A percentile compares a stretch with the other conserved stretches of the same genome.
Conservation (phyloP, 2,329 filamentous ascomycete species). For the Colletotrichum ledebouriae region DNA sequence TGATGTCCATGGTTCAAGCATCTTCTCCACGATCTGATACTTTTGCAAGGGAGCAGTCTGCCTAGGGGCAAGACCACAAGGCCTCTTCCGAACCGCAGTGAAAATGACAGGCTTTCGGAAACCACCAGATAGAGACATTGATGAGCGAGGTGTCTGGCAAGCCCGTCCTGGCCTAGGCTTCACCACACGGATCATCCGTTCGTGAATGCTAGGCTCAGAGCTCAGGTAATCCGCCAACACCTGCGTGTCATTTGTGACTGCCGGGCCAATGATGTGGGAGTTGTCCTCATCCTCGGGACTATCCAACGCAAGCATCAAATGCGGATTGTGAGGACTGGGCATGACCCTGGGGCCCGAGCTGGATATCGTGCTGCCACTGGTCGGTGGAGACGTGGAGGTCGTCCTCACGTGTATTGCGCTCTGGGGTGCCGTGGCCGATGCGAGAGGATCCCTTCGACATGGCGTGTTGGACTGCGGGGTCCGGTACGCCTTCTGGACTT, state of each 20-base stretch:
- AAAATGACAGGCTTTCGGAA: constrained; percentile 57
- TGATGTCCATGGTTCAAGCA: constrained; percentile 67
- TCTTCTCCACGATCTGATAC: constrained; percentile 69
- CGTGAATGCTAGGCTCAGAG: constrained; percentile 45
- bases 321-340: constrained; percentile 38
- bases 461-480: constrained; percentile 26
- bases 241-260: constrained; percentile 71
- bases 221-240: constrained; percentile 71
- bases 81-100: constrained; percentile 60
- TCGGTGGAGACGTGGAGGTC: constrained; percentile 23
- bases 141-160: constrained; percentile 21
- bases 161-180: constrained; percentile 33
- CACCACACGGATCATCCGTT: constrained; percentile 46
- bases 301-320: constrained; percentile 45
- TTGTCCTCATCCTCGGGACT: constrained; percentile 56
- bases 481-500: constrained; percentile 36
- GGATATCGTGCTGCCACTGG: constrained; percentile 25
- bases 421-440: constrained; percentile 19
- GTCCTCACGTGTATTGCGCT: constrained; percentile 5
- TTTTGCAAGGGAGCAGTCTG: constrained; percentile 59
- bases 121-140: constrained; percentile 21
- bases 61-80: constrained; percentile 56
- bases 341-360: constrained; percentile 29
- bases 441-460: constrained; percentile 35
- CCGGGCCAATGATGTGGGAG: constrained; percentile 70